Base-by-base conservation (phyloP, 305 asterid species). In the Fraxinus velutina region DNA sequence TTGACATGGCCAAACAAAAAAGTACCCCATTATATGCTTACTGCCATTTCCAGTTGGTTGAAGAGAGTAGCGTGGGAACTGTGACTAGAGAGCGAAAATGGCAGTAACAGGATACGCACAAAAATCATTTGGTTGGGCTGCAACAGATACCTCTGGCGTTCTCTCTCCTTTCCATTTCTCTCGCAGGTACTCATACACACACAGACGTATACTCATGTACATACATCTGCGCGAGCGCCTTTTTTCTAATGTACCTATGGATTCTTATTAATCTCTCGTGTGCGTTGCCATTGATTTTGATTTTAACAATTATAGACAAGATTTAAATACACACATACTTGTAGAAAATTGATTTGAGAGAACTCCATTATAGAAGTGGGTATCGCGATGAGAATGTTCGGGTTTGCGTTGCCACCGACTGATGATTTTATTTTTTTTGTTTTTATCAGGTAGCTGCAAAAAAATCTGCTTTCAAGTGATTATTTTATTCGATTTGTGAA, bases 81-180 rank as follows among this genome's bases (percentile, higher is more conserved):
- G 39, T 17, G 19, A 73, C 47, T 6, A 1, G 7, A 52, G 57
- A 44, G 42, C 72, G 73, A 42, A 60, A 22, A 44, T 44, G 79
- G 66, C 79, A 19, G 60, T 57, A 22, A 47, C 37, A 52, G 32
- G 79, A 77, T 73, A 64, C 10, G 2, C 87, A 71, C 87, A 78
- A 8, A 89, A 84, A 76, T 92, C 91, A 75, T 86, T 86, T 55
- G 95, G 93, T 10, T 91, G 86, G 90, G 93, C 93, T 71, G 91
- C 95, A 12, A 86, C 68, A 2, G 95, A 90, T 75, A 5, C 82
- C 77, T 91, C 93, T 52, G 92, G 95, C 34, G 76, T 83, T 52
- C 83, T 90, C 34, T 82, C 90, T 2, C 91, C 93, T 36, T 90
- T 89, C 81, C 75, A 81, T 81, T 91, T 91, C 86, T 85, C 88